Percentiles rank a stretch among this genome's conserved stretches.
These are phyloP conservation scores for maize (Zea mays) DNA, from an alignment of 176 grass and related monocot genomes.

Conservation along the genomic window Zm-B73-REFERENCE-NAM-5.0 NC_050097.1:21076501-21077000, in stretches of 20 bases:
- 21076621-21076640: slow-evolving; percentile 8
- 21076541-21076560: slow-evolving; percentile 87
- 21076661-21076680: too few species aligned
- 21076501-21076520: slow-evolving; percentile 80
- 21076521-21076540: slow-evolving; percentile 91
- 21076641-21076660: background rate
- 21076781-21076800: background rate
- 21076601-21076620: too few species aligned
- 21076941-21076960: background rate
- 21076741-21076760: background rate
- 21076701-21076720: background rate
- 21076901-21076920: background rate
- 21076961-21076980: background rate
- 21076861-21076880: background rate
- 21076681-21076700: too few species aligned
- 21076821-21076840: background rate
- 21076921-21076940: background rate
- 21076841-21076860: background rate
- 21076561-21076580: slow-evolving; percentile 97
- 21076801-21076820: background rate
- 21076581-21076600: slow-evolving; percentile 65
- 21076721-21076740: background rate
- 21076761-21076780: background rate
- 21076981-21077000: too few species aligned
- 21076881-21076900: background rate